A percentile compares a stretch with the other conserved stretches of the same genome.
phyloP scores from a whole-genome alignment of 345 rosid genomes.

The Cardamine resedifolia region DNA sequence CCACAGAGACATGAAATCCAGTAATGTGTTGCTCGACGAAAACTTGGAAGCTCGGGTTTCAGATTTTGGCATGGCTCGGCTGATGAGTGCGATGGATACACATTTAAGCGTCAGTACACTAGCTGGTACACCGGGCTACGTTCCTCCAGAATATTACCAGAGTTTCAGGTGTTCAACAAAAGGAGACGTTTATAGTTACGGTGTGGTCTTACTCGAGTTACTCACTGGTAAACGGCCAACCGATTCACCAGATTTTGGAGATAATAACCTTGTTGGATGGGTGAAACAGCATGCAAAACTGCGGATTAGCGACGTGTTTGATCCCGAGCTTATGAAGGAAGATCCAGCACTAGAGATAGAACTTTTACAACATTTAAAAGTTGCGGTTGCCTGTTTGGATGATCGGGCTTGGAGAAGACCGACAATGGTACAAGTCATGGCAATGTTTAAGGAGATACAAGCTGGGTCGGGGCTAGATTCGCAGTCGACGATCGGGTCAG shows the following conservation, averaged over 20 bases:
- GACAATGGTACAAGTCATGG: constrained; percentile 79
- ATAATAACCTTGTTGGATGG: constrained; percentile 98
- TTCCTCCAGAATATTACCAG: constrained; percentile 96
- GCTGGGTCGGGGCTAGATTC: constrained; percentile 78
- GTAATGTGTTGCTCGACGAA: constrained; percentile 87
- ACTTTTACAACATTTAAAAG: constrained; percentile 66
- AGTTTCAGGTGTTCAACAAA: constrained; percentile 83
- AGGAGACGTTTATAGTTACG: constrained; percentile 96
- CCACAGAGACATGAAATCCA: constrained; percentile 97
- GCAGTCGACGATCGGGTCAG: constrained; percentile 57
- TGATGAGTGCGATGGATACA: constrained; percentile 86
- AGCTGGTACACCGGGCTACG: constrained; percentile 97
- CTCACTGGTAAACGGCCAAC: constrained; percentile 90
- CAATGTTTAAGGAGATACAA: constrained; percentile 75
- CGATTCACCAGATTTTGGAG: constrained; percentile 93
- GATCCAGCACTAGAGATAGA: constrained; percentile 72
- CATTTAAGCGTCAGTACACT: constrained; percentile 97
- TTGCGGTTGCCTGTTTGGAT: constrained; percentile 83
- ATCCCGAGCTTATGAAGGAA: constrained; percentile 69
- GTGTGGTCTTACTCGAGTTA: constrained; percentile 88
- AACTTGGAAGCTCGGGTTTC: constrained; percentile 91
- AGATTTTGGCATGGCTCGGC: constrained; percentile 97
- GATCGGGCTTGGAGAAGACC: constrained; percentile 74
- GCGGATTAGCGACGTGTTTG: constrained; percentile 72
- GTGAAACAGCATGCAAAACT: constrained; percentile 87